phyloP scores from a whole-genome alignment of 768 basidiomycete species.

The Exsudoporus frostii region DNA sequence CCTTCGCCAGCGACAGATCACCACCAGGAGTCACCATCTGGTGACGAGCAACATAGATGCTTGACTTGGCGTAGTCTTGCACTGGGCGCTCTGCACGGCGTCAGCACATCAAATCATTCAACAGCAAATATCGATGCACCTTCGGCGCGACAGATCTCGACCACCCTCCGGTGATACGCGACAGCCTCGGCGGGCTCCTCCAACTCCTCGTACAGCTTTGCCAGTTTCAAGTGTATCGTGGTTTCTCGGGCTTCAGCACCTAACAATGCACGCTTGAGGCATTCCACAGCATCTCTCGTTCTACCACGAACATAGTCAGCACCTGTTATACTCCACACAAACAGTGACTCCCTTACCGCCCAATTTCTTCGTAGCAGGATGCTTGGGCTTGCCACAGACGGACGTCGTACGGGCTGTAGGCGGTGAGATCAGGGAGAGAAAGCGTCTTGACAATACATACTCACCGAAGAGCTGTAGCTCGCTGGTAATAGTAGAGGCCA shows the following conservation, averaged over 20 bases:
- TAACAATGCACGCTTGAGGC: slow-evolving; percentile 85
- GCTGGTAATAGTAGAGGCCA: slow-evolving; percentile 93
- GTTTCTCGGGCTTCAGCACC: slow-evolving; percentile 77
- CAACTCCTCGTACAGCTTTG: slow-evolving; percentile 63
- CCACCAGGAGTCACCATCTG: slow-evolving; percentile 62
- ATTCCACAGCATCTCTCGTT: slow-evolving; percentile 84
- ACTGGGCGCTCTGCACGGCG: slow-evolving; percentile 53
- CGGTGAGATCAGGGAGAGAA: slow-evolving; percentile 1
- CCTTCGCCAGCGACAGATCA: slow-evolving; percentile 65
- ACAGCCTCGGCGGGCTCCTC: slow-evolving; percentile 68
- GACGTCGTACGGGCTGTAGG: slow-evolving; percentile 84
- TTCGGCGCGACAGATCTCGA: slow-evolving; percentile 57
- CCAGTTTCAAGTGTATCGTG: slow-evolving; percentile 68
- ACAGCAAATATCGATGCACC: slow-evolving; percentile 33
- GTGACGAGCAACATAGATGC: slow-evolving; percentile 78
- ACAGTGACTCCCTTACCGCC: slow-evolving; percentile 49
- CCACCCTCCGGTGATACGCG: slow-evolving; percentile 77
- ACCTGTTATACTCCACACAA: neutral
- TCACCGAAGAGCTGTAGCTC: slow-evolving; percentile 88
- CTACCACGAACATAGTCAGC: slow-evolving; percentile 39
- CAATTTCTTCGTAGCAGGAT: slow-evolving; percentile 89
- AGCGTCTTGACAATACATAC: slow-evolving; percentile 6
- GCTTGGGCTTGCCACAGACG: slow-evolving; percentile 96
- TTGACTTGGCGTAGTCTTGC: slow-evolving; percentile 80
- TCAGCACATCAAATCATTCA: slow-evolving; percentile 6